Conservation (phyloP, 1,139 yeast genomes). For the Insectozyma bohioensis region DNA sequence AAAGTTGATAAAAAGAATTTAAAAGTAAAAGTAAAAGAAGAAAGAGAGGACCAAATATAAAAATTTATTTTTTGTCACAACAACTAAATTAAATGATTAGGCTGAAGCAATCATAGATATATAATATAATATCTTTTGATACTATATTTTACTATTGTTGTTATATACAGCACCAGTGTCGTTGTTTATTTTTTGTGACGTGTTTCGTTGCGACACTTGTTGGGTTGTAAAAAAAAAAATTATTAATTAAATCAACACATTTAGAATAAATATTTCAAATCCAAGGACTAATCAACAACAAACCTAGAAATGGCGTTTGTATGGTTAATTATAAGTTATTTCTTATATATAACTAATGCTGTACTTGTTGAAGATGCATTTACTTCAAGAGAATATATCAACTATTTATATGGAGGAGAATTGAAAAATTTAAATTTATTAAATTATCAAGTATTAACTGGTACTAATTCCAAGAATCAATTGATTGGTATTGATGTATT, state of each 20-base stretch:
- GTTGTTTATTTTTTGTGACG: neutral
- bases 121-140: too few relatives aligned
- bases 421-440: constrained; percentile 14
- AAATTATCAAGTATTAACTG: constrained; percentile 19
- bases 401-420: constrained; percentile 20
- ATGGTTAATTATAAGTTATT: constrained; percentile 5
- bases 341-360: constrained; percentile 9
- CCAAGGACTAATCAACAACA: too few relatives aligned
- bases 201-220: neutral
- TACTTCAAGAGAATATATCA: constrained; percentile 30
- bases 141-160: too few relatives aligned
- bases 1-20: too few relatives aligned
- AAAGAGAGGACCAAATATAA: too few relatives aligned
- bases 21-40: neutral
- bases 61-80: too few relatives aligned
- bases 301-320: too few relatives aligned
- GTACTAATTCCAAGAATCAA: constrained; percentile 24
- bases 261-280: too few relatives aligned
- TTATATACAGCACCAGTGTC: neutral
- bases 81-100: neutral
- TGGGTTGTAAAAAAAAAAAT: constrained; percentile 2
- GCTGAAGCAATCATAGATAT: too few relatives aligned
- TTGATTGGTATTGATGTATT: constrained; percentile 24
- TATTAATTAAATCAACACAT: neutral
- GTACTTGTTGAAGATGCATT: constrained; percentile 40